Conservation (phyloP, 2,329 filamentous ascomycete species). For the Arthrobotrys megalospora region DNA sequence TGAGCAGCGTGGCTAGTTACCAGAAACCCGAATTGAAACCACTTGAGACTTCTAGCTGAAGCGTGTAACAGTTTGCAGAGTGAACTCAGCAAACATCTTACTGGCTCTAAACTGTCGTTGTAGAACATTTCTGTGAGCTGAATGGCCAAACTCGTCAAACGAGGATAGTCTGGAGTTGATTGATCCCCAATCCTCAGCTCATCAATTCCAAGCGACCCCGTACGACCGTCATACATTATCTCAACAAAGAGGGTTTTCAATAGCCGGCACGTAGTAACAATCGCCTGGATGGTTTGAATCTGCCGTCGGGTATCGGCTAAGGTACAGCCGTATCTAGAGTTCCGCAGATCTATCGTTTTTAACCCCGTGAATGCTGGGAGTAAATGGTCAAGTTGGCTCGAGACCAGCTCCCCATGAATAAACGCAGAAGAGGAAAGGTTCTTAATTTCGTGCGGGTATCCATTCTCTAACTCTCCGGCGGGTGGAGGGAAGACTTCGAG, state of each 20-base stretch:
- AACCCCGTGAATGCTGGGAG: neutral
- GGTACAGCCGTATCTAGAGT: neutral
- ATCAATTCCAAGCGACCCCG: neutral
- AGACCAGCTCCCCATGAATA: too few relatives aligned
- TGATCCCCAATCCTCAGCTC: neutral
- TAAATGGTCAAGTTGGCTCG: neutral
- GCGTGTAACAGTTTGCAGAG: neutral
- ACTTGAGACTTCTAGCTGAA: neutral
- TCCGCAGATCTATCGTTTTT: neutral
- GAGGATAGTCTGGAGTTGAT: neutral
- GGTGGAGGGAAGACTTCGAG: neutral
- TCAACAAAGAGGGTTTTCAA: neutral
- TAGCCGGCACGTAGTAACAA: neutral
- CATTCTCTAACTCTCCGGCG: too few relatives aligned
- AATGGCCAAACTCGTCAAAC: neutral
- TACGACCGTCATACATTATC: neutral
- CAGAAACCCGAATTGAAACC: neutral
- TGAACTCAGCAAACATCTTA: neutral
- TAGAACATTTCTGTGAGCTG: neutral
- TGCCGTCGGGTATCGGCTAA: neutral
- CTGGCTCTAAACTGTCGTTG: neutral
- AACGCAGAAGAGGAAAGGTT: too few relatives aligned
- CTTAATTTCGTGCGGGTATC: neutral
- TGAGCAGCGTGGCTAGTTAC: neutral
- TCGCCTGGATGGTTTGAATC: neutral